Evolutionary conservation across 495 filamentous ascomycete genomes (phyloP), one percentile per base, ranked within the genome.

Genomic region (Opeltia flavorubescens): DNA sequence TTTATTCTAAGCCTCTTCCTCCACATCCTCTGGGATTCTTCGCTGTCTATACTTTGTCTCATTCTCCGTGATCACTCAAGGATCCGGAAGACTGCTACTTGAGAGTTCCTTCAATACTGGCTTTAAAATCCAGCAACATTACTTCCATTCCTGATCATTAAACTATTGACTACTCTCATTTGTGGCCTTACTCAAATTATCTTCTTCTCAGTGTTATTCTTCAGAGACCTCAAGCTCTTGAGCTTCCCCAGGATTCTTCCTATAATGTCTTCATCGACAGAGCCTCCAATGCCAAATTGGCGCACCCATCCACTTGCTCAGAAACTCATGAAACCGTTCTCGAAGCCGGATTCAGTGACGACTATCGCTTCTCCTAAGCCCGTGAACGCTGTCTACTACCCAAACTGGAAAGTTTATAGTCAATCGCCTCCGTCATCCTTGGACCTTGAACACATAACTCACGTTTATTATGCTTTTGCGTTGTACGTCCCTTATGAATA

Each of bases 401-500:
- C 87, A 3, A 94, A 91, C 60, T 85, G 81, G 74, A 70, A 80
- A 39, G 75, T 89, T 27, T 89, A 91, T 60, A 71, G 71, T 46
- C 76, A 83, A 55, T 78, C 86, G 50, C 78, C 85, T 18, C 88
- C 88, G 1, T 86, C 81, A 0, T 78, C 78, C 13, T 63, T 95
- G 49, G 81, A 85, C 60, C 71, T 80, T 55, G 73, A 70, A 26
- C 69, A 74, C 48, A 66, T 83, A 33, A 80, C 84, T 45, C 84
- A 89, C 56, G 76, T 93, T 31, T 93, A 89, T 58, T 95, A 95
- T 61, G 84, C 87, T 43, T 94, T 88, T 74, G 86, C 85, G 54
- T 72, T 72, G 77, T 78, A 64, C 55, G 62, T 50, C 25, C 26
- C 20, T 52, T 52, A 53, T 54, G 53, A 57, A 50, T 62, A 54